Conservation (phyloP, 163 green algal genomes). For the Volvox carteri region DNA sequence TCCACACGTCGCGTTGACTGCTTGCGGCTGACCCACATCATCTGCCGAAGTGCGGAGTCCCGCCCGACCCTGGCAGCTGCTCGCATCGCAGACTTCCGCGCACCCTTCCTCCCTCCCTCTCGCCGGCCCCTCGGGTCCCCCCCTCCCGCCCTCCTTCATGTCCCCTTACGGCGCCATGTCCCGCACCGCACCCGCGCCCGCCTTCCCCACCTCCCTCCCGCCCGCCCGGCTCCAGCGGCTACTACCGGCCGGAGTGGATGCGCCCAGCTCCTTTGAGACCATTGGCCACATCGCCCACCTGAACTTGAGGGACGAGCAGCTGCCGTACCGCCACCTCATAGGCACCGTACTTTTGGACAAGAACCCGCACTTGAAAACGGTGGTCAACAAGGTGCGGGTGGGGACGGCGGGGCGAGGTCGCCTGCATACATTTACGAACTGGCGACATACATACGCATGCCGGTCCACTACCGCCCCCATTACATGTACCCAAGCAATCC, state of each 20-base stretch:
- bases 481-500: no score
- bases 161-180: not conserved
- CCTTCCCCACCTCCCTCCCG: slow-evolving; percentile 9
- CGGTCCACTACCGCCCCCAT: no score
- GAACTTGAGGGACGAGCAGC: slow-evolving; percentile 92
- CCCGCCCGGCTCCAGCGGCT: slow-evolving; percentile 77
- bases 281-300: slow-evolving; percentile 97
- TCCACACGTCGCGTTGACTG: no score
- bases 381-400: slow-evolving; percentile 94
- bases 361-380: slow-evolving; percentile 90
- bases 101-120: not conserved
- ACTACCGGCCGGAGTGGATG: slow-evolving; percentile 86
- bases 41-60: no score
- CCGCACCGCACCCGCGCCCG: slow-evolving; percentile 4
- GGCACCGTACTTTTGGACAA: slow-evolving; percentile 96
- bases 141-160: not conserved
- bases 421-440: no score
- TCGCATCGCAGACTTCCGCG: no score
- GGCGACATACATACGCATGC: no score
- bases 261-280: slow-evolving; percentile 94
- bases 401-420: not conserved
- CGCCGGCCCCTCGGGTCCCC: not conserved
- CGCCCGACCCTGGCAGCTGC: no score
- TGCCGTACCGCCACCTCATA: slow-evolving; percentile 91
- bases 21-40: no score